These are phyloP conservation scores for Peniophora sp. DNA, from an alignment of 1,284 basidiomycete genomes.

Conservation along the genomic window DNA sequence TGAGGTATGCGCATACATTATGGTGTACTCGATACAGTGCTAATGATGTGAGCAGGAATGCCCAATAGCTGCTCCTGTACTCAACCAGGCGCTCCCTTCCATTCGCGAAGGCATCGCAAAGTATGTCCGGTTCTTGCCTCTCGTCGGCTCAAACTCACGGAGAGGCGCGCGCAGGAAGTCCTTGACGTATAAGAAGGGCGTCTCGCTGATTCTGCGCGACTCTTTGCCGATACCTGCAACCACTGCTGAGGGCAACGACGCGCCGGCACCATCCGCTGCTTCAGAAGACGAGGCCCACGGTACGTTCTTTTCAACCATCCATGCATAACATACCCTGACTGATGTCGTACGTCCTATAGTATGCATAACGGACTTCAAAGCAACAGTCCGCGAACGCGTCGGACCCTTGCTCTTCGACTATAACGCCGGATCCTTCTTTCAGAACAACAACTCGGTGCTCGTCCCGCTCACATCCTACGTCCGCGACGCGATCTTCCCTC, in stretches of 20 bases:
- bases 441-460: slow-evolving; percentile 95
- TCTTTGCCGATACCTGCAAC: slow-evolving; percentile 41
- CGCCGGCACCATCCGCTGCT: slow-evolving; percentile 19
- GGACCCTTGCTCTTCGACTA: slow-evolving; percentile 83
- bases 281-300: no score
- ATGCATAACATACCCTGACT: no score
- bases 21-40: background rate
- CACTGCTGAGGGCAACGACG: slow-evolving; percentile 26
- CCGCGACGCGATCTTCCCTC: slow-evolving; percentile 58
- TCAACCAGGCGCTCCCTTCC: slow-evolving; percentile 64
- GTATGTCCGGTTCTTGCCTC: slow-evolving; percentile 32
- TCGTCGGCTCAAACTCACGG: background rate
- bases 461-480: slow-evolving; percentile 80
- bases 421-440: slow-evolving; percentile 88
- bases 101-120: slow-evolving; percentile 64
- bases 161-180: slow-evolving; percentile 60
- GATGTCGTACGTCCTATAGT: no score
- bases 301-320: no score
- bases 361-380: slow-evolving; percentile 81
- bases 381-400: slow-evolving; percentile 78
- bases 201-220: slow-evolving; percentile 88
- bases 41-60: slow-evolving; percentile 65
- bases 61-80: slow-evolving; percentile 79
- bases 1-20: slow-evolving; percentile 50
- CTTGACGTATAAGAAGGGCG: slow-evolving; percentile 78